phyloP scores from a whole-genome alignment of 2,329 filamentous ascomycete species.

The Sporothrix inflata region DNA sequence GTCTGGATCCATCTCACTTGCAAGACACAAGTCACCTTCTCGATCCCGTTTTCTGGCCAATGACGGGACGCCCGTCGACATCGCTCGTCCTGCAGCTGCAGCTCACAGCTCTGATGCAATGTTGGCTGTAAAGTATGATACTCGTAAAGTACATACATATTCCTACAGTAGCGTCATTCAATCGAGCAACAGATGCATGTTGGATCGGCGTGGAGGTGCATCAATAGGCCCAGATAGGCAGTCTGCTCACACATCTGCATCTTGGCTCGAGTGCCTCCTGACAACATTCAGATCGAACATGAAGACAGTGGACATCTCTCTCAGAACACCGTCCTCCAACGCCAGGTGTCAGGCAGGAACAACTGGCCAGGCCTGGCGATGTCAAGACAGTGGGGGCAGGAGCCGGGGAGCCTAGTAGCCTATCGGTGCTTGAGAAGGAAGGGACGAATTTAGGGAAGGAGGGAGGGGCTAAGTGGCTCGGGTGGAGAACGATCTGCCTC shows the following conservation, averaged over 20 bases:
- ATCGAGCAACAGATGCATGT: background rate
- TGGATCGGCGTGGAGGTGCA: background rate
- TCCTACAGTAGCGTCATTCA: background rate
- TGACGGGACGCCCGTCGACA: constrained; percentile 1
- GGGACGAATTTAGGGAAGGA: background rate
- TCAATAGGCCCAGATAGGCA: constrained; percentile 4
- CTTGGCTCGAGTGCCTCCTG: background rate
- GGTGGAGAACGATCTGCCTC: constrained; percentile 22
- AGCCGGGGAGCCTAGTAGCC: background rate
- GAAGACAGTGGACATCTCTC: background rate
- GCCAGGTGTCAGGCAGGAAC: background rate
- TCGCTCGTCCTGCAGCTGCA: background rate
- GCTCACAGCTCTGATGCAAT: background rate
- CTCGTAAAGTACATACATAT: constrained; percentile 6
- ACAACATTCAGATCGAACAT: background rate
- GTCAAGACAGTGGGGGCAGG: background rate
- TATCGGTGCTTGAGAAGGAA: background rate
- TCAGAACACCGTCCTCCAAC: background rate
- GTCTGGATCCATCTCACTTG: background rate
- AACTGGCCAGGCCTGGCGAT: background rate
- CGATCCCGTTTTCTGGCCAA: constrained; percentile 18
- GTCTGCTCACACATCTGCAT: background rate
- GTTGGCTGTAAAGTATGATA: background rate
- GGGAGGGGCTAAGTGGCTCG: no score
- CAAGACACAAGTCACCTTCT: background rate